Percentiles rank a stretch among this genome's conserved stretches.
phyloP scores from a whole-genome alignment of 805 yeast species.

The Clavispora carvajalis region DNA sequence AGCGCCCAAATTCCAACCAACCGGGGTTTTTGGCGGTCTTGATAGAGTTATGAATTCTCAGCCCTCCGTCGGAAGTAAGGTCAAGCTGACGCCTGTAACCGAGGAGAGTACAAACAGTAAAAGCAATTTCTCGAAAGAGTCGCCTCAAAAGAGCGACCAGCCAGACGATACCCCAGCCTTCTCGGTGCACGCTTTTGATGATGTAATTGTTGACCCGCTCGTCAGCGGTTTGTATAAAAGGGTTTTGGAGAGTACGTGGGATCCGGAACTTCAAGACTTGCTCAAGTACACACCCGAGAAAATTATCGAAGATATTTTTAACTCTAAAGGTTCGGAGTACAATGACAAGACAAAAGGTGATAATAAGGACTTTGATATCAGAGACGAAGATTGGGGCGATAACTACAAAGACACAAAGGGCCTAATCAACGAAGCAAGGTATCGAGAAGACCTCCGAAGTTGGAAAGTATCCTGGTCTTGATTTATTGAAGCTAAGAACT shows the following conservation, averaged over 20 bases:
- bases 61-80: not conserved
- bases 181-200: conserved; percentile 6
- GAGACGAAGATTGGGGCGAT: conserved; percentile 18
- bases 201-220: conserved; percentile 42
- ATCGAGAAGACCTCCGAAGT: conserved; percentile 34
- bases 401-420: conserved; percentile 28
- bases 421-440: conserved; percentile 35
- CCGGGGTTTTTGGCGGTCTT: conserved; percentile 46
- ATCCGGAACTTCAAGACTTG: conserved; percentile 39
- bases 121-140: not conserved
- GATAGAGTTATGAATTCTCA: conserved; percentile 31
- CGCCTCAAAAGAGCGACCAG: not conserved
- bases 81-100: not conserved
- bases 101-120: not conserved
- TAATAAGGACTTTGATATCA: conserved; percentile 15
- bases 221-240: conserved; percentile 46
- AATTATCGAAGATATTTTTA: conserved; percentile 69
- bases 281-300: conserved; percentile 61
- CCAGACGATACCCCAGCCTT: not conserved
- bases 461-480: conserved; percentile 23
- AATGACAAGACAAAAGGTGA: conserved; percentile 12
- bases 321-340: conserved; percentile 24
- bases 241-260: conserved; percentile 60
- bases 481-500: too few relatives aligned
- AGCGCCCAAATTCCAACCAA: conserved; percentile 38